Evolutionary conservation across 1,139 yeast species (phyloP), one percentile per base, ranked within the genome.

Genomic region (Yamadazyma kanchanaburiensis): DNA sequence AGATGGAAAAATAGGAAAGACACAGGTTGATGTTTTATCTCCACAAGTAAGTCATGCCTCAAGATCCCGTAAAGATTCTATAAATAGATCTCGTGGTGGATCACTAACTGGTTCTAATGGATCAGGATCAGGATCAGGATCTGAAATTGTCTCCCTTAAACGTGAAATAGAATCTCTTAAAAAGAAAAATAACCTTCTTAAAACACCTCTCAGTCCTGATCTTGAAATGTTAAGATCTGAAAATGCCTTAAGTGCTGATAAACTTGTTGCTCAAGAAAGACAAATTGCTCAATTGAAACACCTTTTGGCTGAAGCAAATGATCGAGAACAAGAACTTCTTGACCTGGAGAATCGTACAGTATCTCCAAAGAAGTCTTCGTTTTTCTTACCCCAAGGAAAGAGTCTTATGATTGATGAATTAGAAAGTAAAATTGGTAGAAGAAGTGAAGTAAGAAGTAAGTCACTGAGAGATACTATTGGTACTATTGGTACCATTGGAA

Each of bases 1-100:
- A 6, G 63, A 64, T 15, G n/a, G n/a, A n/a, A n/a, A n/a, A n/a
- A n/a, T n/a, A n/a, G n/a, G n/a, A n/a, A 48, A 58, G 2, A 54
- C 64, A 4, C n/a, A n/a, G n/a, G n/a, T n/a, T n/a, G n/a, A n/a
- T n/a, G n/a, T n/a, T n/a, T n/a, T n/a, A n/a, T n/a, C n/a, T n/a
- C n/a, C n/a, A n/a, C n/a, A n/a, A n/a, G 41, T 63, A 34, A 57
- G 53, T 18, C 64, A 60, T 30, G 44, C 62, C 5, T 42, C 55
- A 16, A 22, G 28, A 12, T 49, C 67, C 2, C 53, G 64, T 10
- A 68, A 61, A 33, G 45, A 61, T 28, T 42, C 61, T 15, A 53
- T 63, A 51, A 67, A 64, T 32, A 42, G 61, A 23, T n/a, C n/a
- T n/a, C n/a, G n/a, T n/a, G n/a, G n/a, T n/a, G n/a, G n/a, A n/a